phyloP scores from a whole-genome alignment of 1,139 yeast genomes.

The Pichia sorboxylosa region DNA sequence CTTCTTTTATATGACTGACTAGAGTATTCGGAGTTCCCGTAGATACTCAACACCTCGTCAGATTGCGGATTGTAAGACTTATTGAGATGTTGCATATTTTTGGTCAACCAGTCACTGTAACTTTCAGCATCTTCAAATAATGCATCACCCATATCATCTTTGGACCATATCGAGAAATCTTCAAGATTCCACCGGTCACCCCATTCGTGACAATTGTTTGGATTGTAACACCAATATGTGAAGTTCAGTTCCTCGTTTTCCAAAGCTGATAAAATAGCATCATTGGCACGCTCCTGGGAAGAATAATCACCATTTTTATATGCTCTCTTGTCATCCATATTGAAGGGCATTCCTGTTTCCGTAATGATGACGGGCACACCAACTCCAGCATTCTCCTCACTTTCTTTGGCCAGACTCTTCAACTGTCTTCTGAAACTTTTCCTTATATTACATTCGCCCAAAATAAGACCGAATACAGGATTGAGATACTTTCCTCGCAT shows the following conservation, averaged over 20 bases:
- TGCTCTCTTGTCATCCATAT: conserved; percentile 72
- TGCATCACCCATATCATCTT: conserved; percentile 36
- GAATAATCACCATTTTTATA: conserved; percentile 50
- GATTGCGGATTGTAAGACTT: neutral
- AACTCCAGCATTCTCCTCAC: conserved; percentile 43
- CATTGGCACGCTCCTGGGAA: conserved; percentile 72
- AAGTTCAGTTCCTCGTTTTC: conserved; percentile 64
- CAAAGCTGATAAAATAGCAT: conserved; percentile 67
- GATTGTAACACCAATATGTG: conserved; percentile 79
- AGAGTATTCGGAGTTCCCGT: neutral
- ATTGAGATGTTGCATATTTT: conserved; percentile 1
- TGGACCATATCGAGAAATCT: conserved; percentile 79
- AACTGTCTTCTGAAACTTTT: conserved; percentile 62
- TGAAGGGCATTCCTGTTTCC: conserved; percentile 96
- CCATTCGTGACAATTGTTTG: conserved; percentile 60
- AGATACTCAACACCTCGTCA: conserved; percentile 10
- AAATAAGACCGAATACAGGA: conserved; percentile 66
- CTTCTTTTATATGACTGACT: conserved; percentile 1
- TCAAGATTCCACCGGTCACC: conserved; percentile 94
- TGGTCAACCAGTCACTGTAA: conserved; percentile 11
- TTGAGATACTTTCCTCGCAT: conserved; percentile 65
- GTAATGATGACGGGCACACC: conserved; percentile 64
- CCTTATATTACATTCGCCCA: conserved; percentile 72
- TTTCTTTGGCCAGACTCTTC: conserved; percentile 50
- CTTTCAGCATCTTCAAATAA: neutral